Evolutionary conservation across 306 rosid genomes (phyloP).

Genomic region (Prunus mume): DNA sequence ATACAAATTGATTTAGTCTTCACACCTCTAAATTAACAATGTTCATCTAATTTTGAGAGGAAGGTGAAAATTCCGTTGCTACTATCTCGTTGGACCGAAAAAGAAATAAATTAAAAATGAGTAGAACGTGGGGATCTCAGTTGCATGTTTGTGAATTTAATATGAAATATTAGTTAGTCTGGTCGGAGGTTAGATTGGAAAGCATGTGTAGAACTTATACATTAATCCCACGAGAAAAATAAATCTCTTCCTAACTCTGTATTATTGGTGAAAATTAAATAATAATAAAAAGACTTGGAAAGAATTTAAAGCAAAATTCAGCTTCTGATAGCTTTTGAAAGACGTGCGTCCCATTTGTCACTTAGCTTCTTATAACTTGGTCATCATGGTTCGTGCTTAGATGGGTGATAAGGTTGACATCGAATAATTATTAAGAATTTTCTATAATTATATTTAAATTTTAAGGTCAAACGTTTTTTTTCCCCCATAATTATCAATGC

Average conservation of each 20-base stretch:
- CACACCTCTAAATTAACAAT: neutral
- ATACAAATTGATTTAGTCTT: neutral
- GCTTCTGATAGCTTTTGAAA: constrained; percentile 1
- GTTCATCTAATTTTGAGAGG: neutral
- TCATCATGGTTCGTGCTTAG: constrained; percentile 24
- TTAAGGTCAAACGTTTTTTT: constrained; percentile 16
- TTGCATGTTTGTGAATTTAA: constrained; percentile 30
- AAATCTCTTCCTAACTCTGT: neutral
- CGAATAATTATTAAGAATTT: neutral
- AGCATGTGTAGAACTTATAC: constrained; percentile 16
- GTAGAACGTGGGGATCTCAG: constrained; percentile 8
- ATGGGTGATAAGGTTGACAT: constrained; percentile 17
- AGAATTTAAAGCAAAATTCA: neutral
- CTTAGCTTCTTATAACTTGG: neutral
- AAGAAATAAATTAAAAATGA: neutral
- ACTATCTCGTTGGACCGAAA: neutral
- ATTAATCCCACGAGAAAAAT: neutral
- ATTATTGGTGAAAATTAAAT: neutral
- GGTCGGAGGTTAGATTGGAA: constrained; percentile 34
- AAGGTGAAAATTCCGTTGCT: neutral
- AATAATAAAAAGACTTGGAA: no score
- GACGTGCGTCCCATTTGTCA: constrained; percentile 61
- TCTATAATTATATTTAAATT: constrained; percentile 5
- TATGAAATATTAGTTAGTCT: constrained; percentile 29
- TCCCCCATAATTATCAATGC: neutral